Conservation (phyloP, 208 protist genomes). For the Endotrypanum monterogeii region DNA sequence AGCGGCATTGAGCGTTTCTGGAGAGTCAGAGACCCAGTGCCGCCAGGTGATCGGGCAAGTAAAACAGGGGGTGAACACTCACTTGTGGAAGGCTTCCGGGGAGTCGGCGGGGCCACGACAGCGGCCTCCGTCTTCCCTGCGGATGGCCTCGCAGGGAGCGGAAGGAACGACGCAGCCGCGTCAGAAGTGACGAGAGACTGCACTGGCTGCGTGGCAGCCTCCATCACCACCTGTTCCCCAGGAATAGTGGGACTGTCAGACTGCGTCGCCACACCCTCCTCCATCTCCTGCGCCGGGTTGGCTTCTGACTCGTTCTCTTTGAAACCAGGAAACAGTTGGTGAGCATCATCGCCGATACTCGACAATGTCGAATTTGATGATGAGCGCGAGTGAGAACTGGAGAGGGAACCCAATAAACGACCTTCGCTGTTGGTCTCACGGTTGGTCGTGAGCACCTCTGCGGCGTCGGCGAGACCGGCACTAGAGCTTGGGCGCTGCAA, state of each 20-base stretch:
- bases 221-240: background rate
- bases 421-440: slow-evolving; percentile 11
- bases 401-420: background rate
- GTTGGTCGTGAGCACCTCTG: slow-evolving; percentile 4
- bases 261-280: background rate
- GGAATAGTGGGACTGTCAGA: background rate
- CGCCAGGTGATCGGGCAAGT: background rate
- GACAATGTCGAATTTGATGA: background rate
- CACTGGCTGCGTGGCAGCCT: background rate
- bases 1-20: background rate
- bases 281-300: background rate
- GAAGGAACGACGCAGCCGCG: background rate
- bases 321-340: no score
- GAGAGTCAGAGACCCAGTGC: background rate
- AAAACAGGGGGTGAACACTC: background rate
- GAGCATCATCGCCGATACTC: background rate
- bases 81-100: background rate
- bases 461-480: slow-evolving; percentile 8
- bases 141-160: background rate
- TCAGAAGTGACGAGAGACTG: background rate
- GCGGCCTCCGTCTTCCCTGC: background rate
- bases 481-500: slow-evolving; percentile 5
- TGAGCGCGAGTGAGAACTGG: background rate
- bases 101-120: background rate
- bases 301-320: background rate